These are phyloP conservation scores for Corylus americana DNA, from an alignment of 306 rosid genomes.

Conservation along the genomic window DNA sequence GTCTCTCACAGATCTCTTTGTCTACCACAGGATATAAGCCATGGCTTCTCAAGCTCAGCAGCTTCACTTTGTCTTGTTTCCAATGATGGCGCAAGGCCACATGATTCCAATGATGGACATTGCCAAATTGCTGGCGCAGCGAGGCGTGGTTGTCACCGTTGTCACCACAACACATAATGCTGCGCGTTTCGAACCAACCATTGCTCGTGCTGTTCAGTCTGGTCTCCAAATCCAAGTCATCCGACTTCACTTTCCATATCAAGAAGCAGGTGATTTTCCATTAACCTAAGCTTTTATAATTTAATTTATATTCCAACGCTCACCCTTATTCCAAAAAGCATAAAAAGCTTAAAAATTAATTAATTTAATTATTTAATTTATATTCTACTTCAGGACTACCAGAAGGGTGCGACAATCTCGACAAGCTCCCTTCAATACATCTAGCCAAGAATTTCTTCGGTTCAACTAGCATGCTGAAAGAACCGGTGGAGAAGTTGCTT, in stretches of 20 bases:
- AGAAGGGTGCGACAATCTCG: slow-evolving; percentile 60
- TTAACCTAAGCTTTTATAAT: no score
- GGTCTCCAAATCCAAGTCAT: slow-evolving; percentile 23
- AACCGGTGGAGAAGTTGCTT: slow-evolving; percentile 40
- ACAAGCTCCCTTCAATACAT: slow-evolving; percentile 50
- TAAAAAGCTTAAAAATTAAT: no score
- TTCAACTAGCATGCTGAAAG: slow-evolving; percentile 32
- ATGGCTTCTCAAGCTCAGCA: not conserved
- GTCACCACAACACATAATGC: slow-evolving; percentile 41
- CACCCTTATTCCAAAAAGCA: no score
- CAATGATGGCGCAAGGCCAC: slow-evolving; percentile 49
- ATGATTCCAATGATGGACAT: slow-evolving; percentile 46
- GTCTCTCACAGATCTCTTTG: no score
- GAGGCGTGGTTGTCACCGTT: slow-evolving; percentile 25
- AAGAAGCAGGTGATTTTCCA: slow-evolving; percentile 5
- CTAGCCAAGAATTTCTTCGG: slow-evolving; percentile 25
- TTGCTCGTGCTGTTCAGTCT: slow-evolving; percentile 15
- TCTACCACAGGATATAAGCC: not conserved
- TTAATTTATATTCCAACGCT: no score
- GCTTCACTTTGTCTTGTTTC: slow-evolving; percentile 32
- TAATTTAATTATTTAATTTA: no score
- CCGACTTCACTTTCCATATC: slow-evolving; percentile 27
- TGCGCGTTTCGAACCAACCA: slow-evolving; percentile 16
- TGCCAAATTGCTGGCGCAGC: slow-evolving; percentile 31
- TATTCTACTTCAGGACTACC: slow-evolving; percentile 38